phyloP scores from a whole-genome alignment of 306 rosid species.

The Gillenia trifoliata region DNA sequence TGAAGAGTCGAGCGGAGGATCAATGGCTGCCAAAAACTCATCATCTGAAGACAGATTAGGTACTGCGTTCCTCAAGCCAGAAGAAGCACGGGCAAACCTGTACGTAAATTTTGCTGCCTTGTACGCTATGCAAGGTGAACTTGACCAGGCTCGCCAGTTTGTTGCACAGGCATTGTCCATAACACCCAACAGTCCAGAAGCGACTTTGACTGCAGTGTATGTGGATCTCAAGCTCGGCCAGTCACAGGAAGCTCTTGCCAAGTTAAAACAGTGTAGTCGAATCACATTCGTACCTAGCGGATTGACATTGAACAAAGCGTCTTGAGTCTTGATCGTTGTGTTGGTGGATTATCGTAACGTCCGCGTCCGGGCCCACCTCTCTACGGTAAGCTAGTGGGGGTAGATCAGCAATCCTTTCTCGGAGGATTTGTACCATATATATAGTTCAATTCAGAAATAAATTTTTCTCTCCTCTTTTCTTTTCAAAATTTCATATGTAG shows the following conservation, averaged over 20 bases:
- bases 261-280: slow-evolving; percentile 70
- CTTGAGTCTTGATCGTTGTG: slow-evolving; percentile 51
- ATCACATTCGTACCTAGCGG: slow-evolving; percentile 62
- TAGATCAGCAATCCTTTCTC: slow-evolving; percentile 65
- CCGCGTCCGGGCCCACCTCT: slow-evolving; percentile 36
- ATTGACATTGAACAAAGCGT: slow-evolving; percentile 57
- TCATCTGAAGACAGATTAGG: slow-evolving; percentile 39
- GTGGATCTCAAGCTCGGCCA: slow-evolving; percentile 75
- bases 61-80: slow-evolving; percentile 71
- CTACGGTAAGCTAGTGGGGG: slow-evolving; percentile 61
- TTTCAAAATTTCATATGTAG: slow-evolving; percentile 48
- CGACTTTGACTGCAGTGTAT: slow-evolving; percentile 72
- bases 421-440: slow-evolving; percentile 90
- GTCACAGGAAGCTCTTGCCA: slow-evolving; percentile 73
- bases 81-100: slow-evolving; percentile 74
- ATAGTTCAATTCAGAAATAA: slow-evolving; percentile 94
- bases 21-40: slow-evolving; percentile 42
- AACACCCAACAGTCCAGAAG: slow-evolving; percentile 71
- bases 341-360: slow-evolving; percentile 43
- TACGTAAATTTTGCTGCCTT: slow-evolving; percentile 75
- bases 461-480: slow-evolving; percentile 33
- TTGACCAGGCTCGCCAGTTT: slow-evolving; percentile 59
- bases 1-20: slow-evolving; percentile 70
- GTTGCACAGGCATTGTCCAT: slow-evolving; percentile 64
- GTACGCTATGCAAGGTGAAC: slow-evolving; percentile 76